Base-by-base conservation (phyloP, 2,329 filamentous ascomycete species). In the Monilinia fructicola region DNA sequence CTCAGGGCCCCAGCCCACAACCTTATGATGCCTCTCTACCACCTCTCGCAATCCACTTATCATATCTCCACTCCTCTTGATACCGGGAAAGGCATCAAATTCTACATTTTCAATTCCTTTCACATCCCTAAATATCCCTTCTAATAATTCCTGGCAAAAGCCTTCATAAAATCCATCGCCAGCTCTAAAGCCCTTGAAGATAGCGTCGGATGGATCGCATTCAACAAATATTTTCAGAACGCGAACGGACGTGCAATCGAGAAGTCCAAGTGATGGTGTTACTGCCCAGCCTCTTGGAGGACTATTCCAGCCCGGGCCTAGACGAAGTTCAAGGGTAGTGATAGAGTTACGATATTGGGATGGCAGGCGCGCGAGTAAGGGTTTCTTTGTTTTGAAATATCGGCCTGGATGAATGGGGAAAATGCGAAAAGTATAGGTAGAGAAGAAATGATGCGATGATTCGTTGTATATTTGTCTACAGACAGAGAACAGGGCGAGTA, bases 331-430 rank as follows among this genome's bases (percentile, higher is more conserved):
- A 3, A 93, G 78, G 0, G 84, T 84, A 0, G 83, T 87, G 54
- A 93, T 81, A 55, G 79, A 82, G 21, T 79, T 78, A 44, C 89
- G 84, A 75, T 90, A 88, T 40, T 78, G 79, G 0, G 84, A 77
- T 26, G 86, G 85, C 65, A 93, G 78, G 23, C 90, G 86, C 7
- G 87, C 84, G 38, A 93, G 81, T 0, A 93, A 80, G 1, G 90
- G 90, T 71, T 85, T 86, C 78, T 91, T 91, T 40, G 87, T 87
- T 78, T 91, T 89, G 80, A 90, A 90, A 78, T 89, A 87, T 50
- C 84, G 82, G 54, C 87, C 87, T 6, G 84, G 84, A 28, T 84
- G 80, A 4, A 83, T 87, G 16, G 89, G 88, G 72, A 92, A 92
- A 46, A 93, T 76, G 65, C 88, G 87, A 64, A 90, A 84, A 0